Evolutionary conservation across 179 eudicot genomes (phyloP).

Genomic region (Spinacia oleracea): DNA sequence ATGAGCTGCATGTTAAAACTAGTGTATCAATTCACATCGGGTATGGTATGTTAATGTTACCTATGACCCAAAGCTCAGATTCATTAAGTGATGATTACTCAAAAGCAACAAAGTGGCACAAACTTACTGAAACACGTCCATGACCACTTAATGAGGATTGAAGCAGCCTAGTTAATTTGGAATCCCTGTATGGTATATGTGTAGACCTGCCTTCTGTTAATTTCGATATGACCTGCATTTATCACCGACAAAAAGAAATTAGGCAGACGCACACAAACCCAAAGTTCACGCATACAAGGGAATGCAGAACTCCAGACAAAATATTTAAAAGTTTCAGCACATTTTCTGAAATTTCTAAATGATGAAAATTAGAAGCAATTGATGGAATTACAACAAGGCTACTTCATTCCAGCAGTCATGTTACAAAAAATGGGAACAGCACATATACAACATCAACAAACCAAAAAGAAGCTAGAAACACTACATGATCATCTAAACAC

Average conservation of each 20-base stretch:
- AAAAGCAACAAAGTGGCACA: conserved; percentile 14
- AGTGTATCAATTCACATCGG: conserved; percentile 1
- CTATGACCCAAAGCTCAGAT: conserved; percentile 5
- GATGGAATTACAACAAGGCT: too few relatives aligned
- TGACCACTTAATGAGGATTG: conserved; percentile 98
- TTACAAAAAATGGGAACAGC: not conserved
- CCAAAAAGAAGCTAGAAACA: not conserved
- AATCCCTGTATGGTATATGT: conserved; percentile 94
- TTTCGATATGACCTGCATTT: conserved; percentile 85
- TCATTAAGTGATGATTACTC: not conserved
- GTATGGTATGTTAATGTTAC: not conserved
- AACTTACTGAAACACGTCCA: conserved; percentile 96
- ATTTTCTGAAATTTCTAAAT: not conserved
- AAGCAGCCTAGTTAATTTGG: conserved; percentile 97
- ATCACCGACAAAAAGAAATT: conserved; percentile 12
- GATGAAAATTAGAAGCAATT: not conserved
- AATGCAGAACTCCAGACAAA: not conserved
- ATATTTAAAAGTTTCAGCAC: not conserved
- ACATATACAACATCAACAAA: not conserved
- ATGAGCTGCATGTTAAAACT: conserved; percentile 61
- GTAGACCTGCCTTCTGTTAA: conserved; percentile 86
- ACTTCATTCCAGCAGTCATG: not conserved
- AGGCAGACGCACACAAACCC: not conserved
- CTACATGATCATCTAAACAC: not conserved
- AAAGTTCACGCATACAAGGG: not conserved